A percentile compares a stretch with the other conserved stretches of the same genome.
Conservation (phyloP, 2,329 filamentous ascomycete species). For the Claviceps sp. region DNA sequence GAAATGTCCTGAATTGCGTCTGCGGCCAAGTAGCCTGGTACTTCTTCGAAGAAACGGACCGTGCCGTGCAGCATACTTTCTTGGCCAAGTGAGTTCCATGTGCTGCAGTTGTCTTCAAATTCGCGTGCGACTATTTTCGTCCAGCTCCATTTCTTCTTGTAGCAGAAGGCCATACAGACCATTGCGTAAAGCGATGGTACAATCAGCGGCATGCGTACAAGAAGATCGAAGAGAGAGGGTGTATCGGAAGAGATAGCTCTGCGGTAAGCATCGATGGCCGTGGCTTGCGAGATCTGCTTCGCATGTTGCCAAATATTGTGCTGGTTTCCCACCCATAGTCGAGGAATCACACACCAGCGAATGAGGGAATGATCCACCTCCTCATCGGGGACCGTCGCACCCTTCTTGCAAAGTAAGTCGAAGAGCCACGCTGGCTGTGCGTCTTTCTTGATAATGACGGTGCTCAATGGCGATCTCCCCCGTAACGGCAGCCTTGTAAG, state of each 20-base stretch:
- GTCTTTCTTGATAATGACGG: background rate
- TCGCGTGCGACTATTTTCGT: background rate
- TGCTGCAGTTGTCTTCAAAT: background rate
- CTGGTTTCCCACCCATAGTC: background rate
- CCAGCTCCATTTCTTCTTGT: background rate
- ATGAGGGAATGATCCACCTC: background rate
- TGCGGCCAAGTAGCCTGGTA: background rate
- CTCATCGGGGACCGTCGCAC: background rate
- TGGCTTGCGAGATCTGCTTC: background rate
- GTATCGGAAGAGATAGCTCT: background rate
- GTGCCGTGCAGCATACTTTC: background rate
- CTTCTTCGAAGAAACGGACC: background rate
- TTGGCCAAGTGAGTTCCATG: background rate
- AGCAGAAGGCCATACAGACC: background rate
- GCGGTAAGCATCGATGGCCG: background rate
- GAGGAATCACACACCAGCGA: background rate
- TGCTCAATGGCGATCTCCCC: background rate
- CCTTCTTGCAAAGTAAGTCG: background rate
- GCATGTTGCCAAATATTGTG: background rate
- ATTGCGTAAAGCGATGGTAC: background rate
- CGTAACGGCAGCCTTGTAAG: background rate
- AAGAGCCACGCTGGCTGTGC: constrained; percentile 1
- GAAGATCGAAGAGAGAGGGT: background rate
- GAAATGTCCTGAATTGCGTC: background rate
- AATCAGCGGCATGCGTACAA: background rate